A percentile compares a stretch with the other conserved stretches of the same genome.
These are phyloP conservation scores for Phytophthora melonis DNA, from an alignment of 352 stramenopile genomes.

Conservation along the genomic window DNA sequence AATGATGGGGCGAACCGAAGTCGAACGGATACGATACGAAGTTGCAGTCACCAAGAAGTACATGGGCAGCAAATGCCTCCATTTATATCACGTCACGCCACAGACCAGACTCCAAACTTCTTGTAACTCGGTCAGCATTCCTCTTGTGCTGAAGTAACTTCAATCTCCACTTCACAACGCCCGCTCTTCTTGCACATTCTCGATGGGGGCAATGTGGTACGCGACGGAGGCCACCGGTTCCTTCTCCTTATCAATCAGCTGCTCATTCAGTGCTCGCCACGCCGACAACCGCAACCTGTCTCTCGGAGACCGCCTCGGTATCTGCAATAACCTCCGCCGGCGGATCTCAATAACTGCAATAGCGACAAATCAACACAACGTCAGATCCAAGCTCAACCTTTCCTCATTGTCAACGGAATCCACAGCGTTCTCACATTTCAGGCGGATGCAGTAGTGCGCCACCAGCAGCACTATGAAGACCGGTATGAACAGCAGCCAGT, in stretches of 20 bases:
- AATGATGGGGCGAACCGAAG: too few relatives aligned
- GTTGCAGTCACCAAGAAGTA: not conserved
- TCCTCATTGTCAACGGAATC: not conserved
- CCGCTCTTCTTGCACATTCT: constrained; percentile 17
- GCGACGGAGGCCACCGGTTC: constrained; percentile 13
- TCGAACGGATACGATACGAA: too few relatives aligned
- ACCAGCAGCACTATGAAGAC: constrained; percentile 27
- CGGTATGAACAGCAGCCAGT: constrained; percentile 27
- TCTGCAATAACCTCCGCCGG: constrained; percentile 16
- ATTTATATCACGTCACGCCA: constrained; percentile 1
- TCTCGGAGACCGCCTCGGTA: constrained; percentile 31
- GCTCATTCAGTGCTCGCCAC: constrained; percentile 41
- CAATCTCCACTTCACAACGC: not conserved
- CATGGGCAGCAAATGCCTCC: not conserved
- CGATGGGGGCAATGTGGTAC: constrained; percentile 27
- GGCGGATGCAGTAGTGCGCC: constrained; percentile 30
- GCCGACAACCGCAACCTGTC: constrained; percentile 38
- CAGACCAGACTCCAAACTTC: constrained; percentile 2
- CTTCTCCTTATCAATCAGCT: constrained; percentile 50
- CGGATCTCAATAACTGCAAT: constrained; percentile 25
- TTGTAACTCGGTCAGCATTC: constrained; percentile 13
- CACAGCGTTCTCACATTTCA: constrained; percentile 27
- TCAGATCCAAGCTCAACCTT: not conserved
- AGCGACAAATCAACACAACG: not conserved
- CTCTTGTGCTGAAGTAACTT: constrained; percentile 11